A percentile compares a stretch with the other conserved stretches of the same genome.
Evolutionary conservation across 116 monocot species (phyloP).

Genomic region (Trichopus zeylanicus): DNA sequence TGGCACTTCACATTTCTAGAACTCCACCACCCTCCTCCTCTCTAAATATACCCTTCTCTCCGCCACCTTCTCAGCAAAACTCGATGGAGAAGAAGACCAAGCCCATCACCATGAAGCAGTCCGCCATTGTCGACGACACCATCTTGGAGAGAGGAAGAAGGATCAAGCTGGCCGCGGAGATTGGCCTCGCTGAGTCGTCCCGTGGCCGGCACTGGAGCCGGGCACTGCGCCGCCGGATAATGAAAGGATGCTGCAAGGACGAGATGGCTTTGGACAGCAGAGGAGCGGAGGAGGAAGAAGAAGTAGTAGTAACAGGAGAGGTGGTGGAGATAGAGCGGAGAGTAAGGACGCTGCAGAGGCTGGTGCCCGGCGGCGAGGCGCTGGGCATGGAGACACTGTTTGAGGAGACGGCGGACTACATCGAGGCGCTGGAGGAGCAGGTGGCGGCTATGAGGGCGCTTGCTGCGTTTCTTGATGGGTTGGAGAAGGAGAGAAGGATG

Average conservation of each 20-base stretch:
- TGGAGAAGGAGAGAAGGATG: constrained; percentile 7
- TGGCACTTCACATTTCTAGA: constrained; percentile 8
- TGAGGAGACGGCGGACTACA: constrained; percentile 64
- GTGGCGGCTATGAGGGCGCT: constrained; percentile 52
- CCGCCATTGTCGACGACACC: neutral
- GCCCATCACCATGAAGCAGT: neutral
- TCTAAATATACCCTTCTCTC: no score
- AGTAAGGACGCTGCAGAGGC: constrained; percentile 22
- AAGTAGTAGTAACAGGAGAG: constrained; percentile 12
- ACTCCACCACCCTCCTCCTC: neutral
- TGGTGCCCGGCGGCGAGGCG: constrained; percentile 59
- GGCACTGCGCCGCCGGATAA: constrained; percentile 5
- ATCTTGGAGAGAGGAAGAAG: constrained; percentile 24
- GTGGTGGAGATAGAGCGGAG: constrained; percentile 24
- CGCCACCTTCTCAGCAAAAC: neutral
- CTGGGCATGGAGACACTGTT: constrained; percentile 26
- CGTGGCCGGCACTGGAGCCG: constrained; percentile 8
- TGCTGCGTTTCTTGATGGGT: constrained; percentile 11
- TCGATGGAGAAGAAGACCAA: neutral
- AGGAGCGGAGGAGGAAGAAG: constrained; percentile 7
- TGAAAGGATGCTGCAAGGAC: neutral
- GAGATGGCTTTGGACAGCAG: neutral
- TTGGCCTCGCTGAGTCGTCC: constrained; percentile 28
- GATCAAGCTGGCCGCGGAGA: constrained; percentile 39
- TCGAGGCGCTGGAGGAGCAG: constrained; percentile 51